A percentile compares a stretch with the other conserved stretches of the same genome.
Conservation (phyloP, 1,284 basidiomycete genomes). For the Leccinum griseonigrum region DNA sequence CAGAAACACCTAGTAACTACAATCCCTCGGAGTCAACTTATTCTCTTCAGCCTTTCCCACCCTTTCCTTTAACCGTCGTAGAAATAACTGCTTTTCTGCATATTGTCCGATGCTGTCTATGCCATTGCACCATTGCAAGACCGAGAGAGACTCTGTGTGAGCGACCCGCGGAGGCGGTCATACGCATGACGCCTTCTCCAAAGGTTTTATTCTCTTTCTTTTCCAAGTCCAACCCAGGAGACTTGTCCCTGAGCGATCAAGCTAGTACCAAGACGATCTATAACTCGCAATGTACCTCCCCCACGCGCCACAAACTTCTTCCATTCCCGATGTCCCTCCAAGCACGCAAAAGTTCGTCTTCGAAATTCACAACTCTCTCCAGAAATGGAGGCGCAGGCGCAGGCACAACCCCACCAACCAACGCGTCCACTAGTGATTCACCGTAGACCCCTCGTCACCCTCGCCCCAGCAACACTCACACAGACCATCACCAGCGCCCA, state of each 20-base stretch:
- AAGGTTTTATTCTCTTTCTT: too few relatives aligned
- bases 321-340: background rate
- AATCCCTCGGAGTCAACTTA: too few relatives aligned
- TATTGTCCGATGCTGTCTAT: too few relatives aligned
- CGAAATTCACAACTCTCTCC: background rate
- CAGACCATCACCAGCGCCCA: constrained; percentile 21
- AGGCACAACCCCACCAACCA: background rate
- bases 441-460: constrained; percentile 13
- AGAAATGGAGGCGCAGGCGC: background rate
- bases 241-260: background rate
- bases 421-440: background rate
- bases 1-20: too few relatives aligned
- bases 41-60: too few relatives aligned
- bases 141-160: too few relatives aligned
- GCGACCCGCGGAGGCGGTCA: too few relatives aligned
- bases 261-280: background rate
- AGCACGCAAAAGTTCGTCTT: too few relatives aligned
- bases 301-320: background rate
- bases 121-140: too few relatives aligned
- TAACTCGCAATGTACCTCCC: background rate
- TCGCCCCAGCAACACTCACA: constrained; percentile 14
- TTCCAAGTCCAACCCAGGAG: background rate
- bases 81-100: too few relatives aligned
- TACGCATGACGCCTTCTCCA: too few relatives aligned
- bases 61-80: too few relatives aligned